Evolutionary conservation across 768 basidiomycete genomes (phyloP), one percentile per base, ranked within the genome.

Genomic region (Arthromyces matolae): DNA sequence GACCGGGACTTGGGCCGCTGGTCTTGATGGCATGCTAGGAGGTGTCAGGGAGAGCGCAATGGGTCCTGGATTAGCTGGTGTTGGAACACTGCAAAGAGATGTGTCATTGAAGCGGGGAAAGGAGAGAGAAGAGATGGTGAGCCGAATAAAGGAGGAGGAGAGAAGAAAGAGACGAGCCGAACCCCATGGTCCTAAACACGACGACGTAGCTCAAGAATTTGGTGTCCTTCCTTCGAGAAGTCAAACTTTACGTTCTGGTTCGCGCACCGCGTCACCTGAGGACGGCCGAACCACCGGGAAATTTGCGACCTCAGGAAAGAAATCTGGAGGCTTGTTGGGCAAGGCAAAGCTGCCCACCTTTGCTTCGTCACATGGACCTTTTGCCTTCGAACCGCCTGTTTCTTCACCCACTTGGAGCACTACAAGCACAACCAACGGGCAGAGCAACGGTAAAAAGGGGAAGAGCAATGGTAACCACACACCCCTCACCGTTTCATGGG

Each of bases 341-440:
- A 60, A 68, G 27, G 55, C 66, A 7, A 64, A 69, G 31, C 50
- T 71, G 19, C 55, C 68, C 4, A 61, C 67, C 6, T 54, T 66
- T 8, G 66, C 73, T 22, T 62, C 67, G 4, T 74, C 79, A 0
- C 85, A 85, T 60, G 79, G 78, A 8, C 68, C 76, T 23, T 87
- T 89, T 57, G 66, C 77, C 5, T 88, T 88, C 55, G 86, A 89
- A 55, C 81, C 83, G 16, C 75, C 84, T 0, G 79, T 83, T 2
- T 77, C 82, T 14, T 72, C 79, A 3, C 69, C 79, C 7, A 73
- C 66, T 18, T 57, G 69, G 41, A 69, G 65, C 48, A 68, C 59
- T 29, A 64, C 42, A 47, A 72, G 58, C 53, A 54, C 62, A 8
- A 59, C 67, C 25, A 63, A 29, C 18, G 36, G 44, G 23, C 46